Evolutionary conservation across 331 rosid species (phyloP).

Genomic region (Arachis monticola): DNA sequence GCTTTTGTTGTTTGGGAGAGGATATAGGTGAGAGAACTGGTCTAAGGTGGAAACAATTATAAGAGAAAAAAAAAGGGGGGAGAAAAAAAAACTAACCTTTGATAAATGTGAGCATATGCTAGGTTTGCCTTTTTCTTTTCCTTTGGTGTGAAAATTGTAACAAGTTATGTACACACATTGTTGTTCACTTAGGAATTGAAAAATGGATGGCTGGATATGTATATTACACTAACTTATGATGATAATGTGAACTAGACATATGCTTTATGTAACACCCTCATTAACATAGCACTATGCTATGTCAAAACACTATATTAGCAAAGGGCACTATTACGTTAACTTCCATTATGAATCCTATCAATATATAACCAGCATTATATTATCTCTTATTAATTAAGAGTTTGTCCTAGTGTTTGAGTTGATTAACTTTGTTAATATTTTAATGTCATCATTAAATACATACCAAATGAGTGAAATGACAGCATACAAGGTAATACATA

Average conservation of each 20-base stretch:
- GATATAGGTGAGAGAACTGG: slow-evolving; percentile 19
- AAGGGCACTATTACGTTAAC: too few species aligned
- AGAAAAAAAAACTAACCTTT: slow-evolving; percentile 17
- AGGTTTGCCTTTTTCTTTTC: slow-evolving; percentile 28
- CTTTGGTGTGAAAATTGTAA: slow-evolving; percentile 30
- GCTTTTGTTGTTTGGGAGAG: slow-evolving; percentile 35
- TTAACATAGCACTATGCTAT: neutral
- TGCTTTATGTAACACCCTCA: neutral
- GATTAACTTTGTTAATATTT: too few species aligned
- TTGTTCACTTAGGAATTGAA: slow-evolving; percentile 30
- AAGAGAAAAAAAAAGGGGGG: neutral
- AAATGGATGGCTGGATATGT: slow-evolving; percentile 7
- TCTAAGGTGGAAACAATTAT: slow-evolving; percentile 19
- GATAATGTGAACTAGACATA: neutral
- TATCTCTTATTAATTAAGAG: too few species aligned
- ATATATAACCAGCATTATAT: too few species aligned
- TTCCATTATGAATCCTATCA: too few species aligned
- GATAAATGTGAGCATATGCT: slow-evolving; percentile 17
- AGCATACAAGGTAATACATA: too few species aligned
- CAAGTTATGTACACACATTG: slow-evolving; percentile 26
- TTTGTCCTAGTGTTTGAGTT: too few species aligned
- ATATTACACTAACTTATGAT: neutral
- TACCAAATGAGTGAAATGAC: too few species aligned
- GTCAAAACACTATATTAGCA: too few species aligned
- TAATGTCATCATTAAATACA: too few species aligned